Percentiles rank a stretch among this genome's conserved stretches.
Conservation (phyloP, 2,329 filamentous ascomycete species). For the Fusarium sp. region DNA sequence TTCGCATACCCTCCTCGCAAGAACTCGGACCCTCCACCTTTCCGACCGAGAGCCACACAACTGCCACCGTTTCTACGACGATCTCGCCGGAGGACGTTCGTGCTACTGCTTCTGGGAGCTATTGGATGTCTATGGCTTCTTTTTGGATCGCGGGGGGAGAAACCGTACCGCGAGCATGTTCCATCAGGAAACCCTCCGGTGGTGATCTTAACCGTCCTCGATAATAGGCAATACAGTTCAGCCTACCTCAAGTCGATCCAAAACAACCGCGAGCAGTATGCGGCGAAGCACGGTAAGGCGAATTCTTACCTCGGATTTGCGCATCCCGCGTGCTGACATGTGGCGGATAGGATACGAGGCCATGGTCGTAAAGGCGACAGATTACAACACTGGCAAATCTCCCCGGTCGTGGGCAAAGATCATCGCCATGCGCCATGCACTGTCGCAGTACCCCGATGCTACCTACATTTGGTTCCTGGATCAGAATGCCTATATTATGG, state of each 20-base stretch:
- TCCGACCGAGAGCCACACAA: slow-evolving; percentile 69
- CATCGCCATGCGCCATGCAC: slow-evolving; percentile 88
- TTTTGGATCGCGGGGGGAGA: slow-evolving; percentile 48
- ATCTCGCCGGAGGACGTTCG: slow-evolving; percentile 69
- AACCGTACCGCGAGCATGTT: slow-evolving; percentile 49
- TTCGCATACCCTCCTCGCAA: slow-evolving; percentile 91
- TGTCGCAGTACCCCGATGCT: slow-evolving; percentile 80
- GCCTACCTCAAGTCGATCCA: slow-evolving; percentile 79
- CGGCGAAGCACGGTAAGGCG: slow-evolving; percentile 80
- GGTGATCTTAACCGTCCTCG: slow-evolving; percentile 88
- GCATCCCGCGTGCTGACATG: slow-evolving; percentile 10
- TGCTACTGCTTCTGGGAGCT: slow-evolving; percentile 64
- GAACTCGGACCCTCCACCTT: slow-evolving; percentile 79
- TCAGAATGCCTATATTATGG: slow-evolving; percentile 88
- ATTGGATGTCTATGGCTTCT: slow-evolving; percentile 71
- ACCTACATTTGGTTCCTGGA: slow-evolving; percentile 90
- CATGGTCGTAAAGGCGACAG: slow-evolving; percentile 80
- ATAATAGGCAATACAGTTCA: slow-evolving; percentile 71
- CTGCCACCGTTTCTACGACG: slow-evolving; percentile 65
- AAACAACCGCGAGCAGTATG: slow-evolving; percentile 87
- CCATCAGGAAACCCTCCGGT: slow-evolving; percentile 68
- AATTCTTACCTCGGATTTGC: neutral
- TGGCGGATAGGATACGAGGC: slow-evolving; percentile 78
- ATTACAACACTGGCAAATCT: slow-evolving; percentile 76
- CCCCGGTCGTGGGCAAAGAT: slow-evolving; percentile 79